phyloP scores from a whole-genome alignment of 495 filamentous ascomycete species.

The Hypomontagnella submonticulosa region DNA sequence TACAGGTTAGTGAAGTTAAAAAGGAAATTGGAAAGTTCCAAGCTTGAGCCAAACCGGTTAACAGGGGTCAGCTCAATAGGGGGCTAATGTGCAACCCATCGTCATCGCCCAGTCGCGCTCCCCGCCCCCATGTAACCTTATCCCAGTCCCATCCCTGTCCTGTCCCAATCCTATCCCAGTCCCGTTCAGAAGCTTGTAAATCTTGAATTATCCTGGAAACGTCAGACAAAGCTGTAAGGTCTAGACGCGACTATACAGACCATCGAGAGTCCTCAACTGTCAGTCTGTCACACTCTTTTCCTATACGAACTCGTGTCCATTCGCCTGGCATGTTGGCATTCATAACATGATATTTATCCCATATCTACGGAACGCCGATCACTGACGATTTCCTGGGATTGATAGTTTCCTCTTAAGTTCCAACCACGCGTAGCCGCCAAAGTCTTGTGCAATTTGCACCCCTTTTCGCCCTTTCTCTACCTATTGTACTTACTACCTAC shows the following conservation, averaged over 20 bases:
- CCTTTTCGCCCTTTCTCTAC: conserved; percentile 12
- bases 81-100: conserved; percentile 28
- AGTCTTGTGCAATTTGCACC: conserved; percentile 19
- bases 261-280: not conserved
- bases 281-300: conserved; percentile 1
- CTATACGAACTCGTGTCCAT: not conserved
- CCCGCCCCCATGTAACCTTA: conserved; percentile 16
- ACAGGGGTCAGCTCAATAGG: conserved; percentile 35
- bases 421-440: conserved; percentile 32
- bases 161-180: conserved; percentile 22
- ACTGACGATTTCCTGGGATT: conserved; percentile 30
- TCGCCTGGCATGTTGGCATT: conserved; percentile 1
- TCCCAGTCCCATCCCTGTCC: conserved; percentile 13
- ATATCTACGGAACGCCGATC: conserved; percentile 35
- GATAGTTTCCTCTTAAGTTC: conserved; percentile 33
- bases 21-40: conserved; percentile 40
- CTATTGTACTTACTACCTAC: not conserved
- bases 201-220: conserved; percentile 38
- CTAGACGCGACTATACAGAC: conserved; percentile 4
- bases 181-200: conserved; percentile 37
- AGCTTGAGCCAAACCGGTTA: conserved; percentile 11
- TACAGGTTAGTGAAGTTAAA: conserved; percentile 22
- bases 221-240: conserved; percentile 29
- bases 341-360: conserved; percentile 21
- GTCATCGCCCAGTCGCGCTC: conserved; percentile 32